phyloP scores from a whole-genome alignment of 2,329 filamentous ascomycete species.

The Didymella sp. region DNA sequence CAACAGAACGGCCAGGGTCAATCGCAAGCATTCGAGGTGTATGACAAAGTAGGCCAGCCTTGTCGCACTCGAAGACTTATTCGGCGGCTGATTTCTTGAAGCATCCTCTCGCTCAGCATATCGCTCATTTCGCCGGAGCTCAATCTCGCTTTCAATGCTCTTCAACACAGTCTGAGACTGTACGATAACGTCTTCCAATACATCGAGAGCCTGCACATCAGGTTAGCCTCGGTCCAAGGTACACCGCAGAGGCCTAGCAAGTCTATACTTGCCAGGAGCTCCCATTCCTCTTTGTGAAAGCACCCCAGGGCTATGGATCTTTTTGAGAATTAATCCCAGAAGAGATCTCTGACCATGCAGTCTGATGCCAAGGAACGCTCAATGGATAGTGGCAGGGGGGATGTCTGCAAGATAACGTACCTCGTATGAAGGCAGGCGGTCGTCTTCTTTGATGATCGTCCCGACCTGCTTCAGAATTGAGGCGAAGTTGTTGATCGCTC shows the following conservation, averaged over 20 bases:
- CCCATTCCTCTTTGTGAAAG: background rate
- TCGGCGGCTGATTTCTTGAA: background rate
- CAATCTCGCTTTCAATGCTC: constrained; percentile 39
- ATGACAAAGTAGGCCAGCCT: constrained; percentile 44
- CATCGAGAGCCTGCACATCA: constrained; percentile 37
- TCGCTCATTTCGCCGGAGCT: constrained; percentile 10
- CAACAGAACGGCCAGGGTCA: constrained; percentile 48
- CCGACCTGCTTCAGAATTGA: constrained; percentile 50
- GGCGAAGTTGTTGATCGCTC: constrained; percentile 45
- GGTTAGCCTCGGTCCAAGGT: background rate
- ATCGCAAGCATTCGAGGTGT: constrained; percentile 46
- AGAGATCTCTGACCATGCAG: background rate
- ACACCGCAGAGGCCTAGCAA: background rate
- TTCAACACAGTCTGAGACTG: constrained; percentile 40
- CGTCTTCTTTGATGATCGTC: constrained; percentile 48
- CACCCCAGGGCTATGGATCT: no score
- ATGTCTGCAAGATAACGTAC: constrained; percentile 26
- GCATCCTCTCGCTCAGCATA: constrained; percentile 6
- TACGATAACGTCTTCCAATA: constrained; percentile 43
- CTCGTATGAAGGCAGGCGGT: constrained; percentile 46
- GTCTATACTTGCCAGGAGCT: background rate
- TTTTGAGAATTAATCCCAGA: no score
- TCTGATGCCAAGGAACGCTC: background rate
- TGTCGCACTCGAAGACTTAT: constrained; percentile 1
- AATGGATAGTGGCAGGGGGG: background rate